Base-by-base conservation (phyloP, 2,329 filamentous ascomycete genomes). In the Periglandula ipomoeae region DNA sequence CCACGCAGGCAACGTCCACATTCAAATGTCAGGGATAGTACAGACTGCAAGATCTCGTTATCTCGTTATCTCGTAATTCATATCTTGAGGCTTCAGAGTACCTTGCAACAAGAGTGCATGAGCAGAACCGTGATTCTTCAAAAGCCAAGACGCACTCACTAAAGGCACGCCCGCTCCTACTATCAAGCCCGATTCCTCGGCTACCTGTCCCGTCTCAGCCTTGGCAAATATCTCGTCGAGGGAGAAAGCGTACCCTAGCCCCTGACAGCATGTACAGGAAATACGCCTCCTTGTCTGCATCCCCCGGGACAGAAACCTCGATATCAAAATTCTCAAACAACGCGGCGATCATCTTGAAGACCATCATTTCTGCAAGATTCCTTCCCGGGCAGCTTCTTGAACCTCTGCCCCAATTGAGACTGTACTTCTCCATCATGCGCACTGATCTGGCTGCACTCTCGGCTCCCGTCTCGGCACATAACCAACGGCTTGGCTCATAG, bases 251-350 rank as follows among this genome's bases (percentile, higher is more conserved):
- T 1, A 57, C 72, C 52, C 60, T 70, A 3, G 72, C 69, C 0
- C 73, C 74, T 0, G 70, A 73, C 55, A 76, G 52, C 69, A 78
- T 75, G 1, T 72, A 74, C 59, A 79, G 59, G 48, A 78, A 79
- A 48, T 77, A 78, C 8, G 70, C 70, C 2, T 62, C 65, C 39
- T 68, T 66, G 1, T 69, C 58, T 3, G 66, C 58, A 2, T 72
- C 66, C 0, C 55, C 53, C 0, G 72, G 71, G 52, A 72, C 55
- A 6, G 40, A 55, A 3, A 69, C 61, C 47, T 70, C 58, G 0
- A 78, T 58, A 5, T 71, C 65, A 47, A 79, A 79, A 38, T 68
- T 63, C 5, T 59, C 58, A 3, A 76, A 48, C 15, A 79, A 50
- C 0, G 63, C 58, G 0, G 68, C 58, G 0, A 77, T 60, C 0